Evolutionary conservation across 805 yeast species (phyloP).

Genomic region (Saccharomycopsis oosterbeekiorum): DNA sequence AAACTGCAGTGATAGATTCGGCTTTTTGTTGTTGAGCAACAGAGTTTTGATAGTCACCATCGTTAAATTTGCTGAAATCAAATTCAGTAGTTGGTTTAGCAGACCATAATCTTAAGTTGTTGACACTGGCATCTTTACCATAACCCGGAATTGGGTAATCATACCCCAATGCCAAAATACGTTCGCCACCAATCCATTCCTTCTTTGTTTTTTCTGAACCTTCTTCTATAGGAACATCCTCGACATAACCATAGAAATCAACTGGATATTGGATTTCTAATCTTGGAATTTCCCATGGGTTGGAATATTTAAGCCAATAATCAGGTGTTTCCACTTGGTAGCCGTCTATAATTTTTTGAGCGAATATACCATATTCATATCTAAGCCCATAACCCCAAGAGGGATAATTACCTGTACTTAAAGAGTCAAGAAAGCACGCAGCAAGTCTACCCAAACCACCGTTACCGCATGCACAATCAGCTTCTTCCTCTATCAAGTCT

Average conservation of each 20-base stretch:
- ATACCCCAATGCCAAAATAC: slow-evolving; percentile 81
- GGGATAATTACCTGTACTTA: slow-evolving; percentile 76
- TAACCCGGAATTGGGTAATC: slow-evolving; percentile 93
- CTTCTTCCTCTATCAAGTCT: slow-evolving; percentile 76
- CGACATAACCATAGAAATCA: slow-evolving; percentile 78
- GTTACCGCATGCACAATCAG: slow-evolving; percentile 91
- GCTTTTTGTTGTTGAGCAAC: slow-evolving; percentile 81
- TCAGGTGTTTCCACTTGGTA: slow-evolving; percentile 93
- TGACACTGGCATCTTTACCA: slow-evolving; percentile 61
- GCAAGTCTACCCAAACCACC: slow-evolving; percentile 94
- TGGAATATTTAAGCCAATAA: slow-evolving; percentile 80
- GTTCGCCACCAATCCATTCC: slow-evolving; percentile 80
- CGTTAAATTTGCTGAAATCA: slow-evolving; percentile 82
- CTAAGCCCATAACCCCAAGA: slow-evolving; percentile 97
- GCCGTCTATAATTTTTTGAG: slow-evolving; percentile 83
- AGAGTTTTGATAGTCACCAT: slow-evolving; percentile 82
- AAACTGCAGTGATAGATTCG: slow-evolving; percentile 83
- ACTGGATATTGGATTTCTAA: slow-evolving; percentile 81
- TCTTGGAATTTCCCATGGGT: slow-evolving; percentile 92
- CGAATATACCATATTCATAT: slow-evolving; percentile 88
- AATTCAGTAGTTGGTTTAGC: slow-evolving; percentile 85
- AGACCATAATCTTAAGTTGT: slow-evolving; percentile 84
- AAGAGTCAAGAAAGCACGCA: slow-evolving; percentile 86
- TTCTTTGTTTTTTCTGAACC: slow-evolving; percentile 48
- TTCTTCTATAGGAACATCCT: slow-evolving; percentile 41